These are phyloP conservation scores for Obelidium mucronatum DNA, from an alignment of 192 early-diverging fungal genomes.

Conservation along the genomic window DNA sequence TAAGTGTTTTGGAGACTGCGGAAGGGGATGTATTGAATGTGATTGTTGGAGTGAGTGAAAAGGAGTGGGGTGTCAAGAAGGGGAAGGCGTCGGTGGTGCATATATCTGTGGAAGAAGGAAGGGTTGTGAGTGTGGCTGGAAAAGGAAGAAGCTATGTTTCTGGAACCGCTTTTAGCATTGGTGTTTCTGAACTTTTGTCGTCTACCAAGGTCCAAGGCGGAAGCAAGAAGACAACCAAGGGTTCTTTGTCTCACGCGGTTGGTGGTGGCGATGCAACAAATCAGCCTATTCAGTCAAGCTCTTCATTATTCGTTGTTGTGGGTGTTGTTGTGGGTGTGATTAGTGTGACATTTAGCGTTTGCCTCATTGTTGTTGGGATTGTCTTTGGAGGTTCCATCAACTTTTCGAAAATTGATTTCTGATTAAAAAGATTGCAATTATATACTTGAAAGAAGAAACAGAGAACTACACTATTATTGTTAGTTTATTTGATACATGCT, in stretches of 20 bases:
- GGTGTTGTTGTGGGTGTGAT: too few species aligned
- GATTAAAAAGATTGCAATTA: too few species aligned
- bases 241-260: too few species aligned
- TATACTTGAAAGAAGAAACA: too few species aligned
- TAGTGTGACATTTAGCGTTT: background rate
- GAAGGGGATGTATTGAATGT: background rate
- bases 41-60: background rate
- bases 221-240: too few species aligned
- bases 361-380: background rate
- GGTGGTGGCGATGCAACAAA: too few species aligned
- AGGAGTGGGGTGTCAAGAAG: background rate
- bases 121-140: background rate
- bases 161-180: background rate
- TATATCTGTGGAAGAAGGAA: background rate
- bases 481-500: constrained; percentile 14
- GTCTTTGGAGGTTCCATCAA: background rate
- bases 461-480: too few species aligned
- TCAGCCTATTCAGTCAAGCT: too few species aligned
- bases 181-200: background rate
- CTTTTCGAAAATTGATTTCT: too few species aligned
- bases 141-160: background rate
- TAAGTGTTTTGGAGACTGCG: background rate
- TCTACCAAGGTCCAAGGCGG: too few species aligned
- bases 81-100: background rate
- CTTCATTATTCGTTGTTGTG: too few species aligned